Evolutionary conservation across 192 early-diverging fungal genomes (phyloP).

Genomic region (Dispira simplex): DNA sequence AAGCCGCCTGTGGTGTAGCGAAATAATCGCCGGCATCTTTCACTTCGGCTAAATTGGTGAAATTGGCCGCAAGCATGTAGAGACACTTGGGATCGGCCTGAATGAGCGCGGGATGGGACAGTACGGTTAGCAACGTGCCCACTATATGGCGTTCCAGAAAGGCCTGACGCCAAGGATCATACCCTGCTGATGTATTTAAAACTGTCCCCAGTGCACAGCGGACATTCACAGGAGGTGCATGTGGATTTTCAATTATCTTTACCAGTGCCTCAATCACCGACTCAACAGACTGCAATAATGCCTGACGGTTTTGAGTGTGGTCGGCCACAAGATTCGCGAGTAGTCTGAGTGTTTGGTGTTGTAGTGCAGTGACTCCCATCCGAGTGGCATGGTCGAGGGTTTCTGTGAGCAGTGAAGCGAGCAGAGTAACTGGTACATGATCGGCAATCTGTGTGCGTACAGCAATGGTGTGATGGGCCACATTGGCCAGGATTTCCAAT

Average conservation of each 20-base stretch:
- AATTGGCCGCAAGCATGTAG: no score
- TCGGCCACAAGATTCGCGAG: slow-evolving; percentile 1
- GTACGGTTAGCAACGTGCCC: not conserved
- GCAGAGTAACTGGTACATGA: no score
- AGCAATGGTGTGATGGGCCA: not conserved
- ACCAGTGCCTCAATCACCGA: not conserved
- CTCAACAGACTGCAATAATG: not conserved
- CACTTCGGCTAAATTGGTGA: no score
- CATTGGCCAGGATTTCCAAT: slow-evolving; percentile 1
- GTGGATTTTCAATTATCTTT: not conserved
- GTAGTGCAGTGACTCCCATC: not conserved
- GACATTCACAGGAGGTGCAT: not conserved
- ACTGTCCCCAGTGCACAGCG: not conserved
- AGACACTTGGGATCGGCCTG: no score
- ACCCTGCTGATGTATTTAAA: not conserved
- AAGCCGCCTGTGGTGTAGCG: no score
- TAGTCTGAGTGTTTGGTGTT: not conserved
- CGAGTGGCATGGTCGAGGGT: not conserved
- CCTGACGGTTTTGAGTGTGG: slow-evolving; percentile 1
- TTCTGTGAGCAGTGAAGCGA: not conserved
- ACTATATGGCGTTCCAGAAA: not conserved
- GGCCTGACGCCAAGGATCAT: not conserved
- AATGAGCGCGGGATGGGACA: no score
- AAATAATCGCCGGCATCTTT: no score
- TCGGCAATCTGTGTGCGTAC: slow-evolving; percentile 6